Conservation (phyloP, 2,329 filamentous ascomycete species). For the Cladophialophora exuberans region DNA sequence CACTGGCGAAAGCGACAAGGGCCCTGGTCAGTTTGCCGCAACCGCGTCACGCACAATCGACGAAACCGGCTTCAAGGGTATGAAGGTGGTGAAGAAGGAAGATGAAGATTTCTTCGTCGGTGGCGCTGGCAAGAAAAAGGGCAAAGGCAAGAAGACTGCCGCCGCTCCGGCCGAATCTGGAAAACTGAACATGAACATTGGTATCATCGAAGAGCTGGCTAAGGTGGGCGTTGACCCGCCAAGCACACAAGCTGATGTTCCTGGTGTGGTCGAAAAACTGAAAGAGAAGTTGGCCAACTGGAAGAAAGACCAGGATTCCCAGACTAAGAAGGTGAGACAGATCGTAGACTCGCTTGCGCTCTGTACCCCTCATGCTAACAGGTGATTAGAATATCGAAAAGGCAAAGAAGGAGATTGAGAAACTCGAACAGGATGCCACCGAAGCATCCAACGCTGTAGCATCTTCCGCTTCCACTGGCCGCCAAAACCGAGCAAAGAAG, state of each 20-base stretch:
- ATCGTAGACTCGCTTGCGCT: background rate
- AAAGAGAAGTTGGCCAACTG: slow-evolving; percentile 88
- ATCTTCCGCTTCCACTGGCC: slow-evolving; percentile 43
- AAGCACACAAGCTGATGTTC: slow-evolving; percentile 81
- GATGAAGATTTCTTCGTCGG: slow-evolving; percentile 83
- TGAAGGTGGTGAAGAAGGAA: slow-evolving; percentile 81
- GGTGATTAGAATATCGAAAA: slow-evolving; percentile 83
- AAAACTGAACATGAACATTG: slow-evolving; percentile 80
- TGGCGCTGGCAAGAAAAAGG: slow-evolving; percentile 72
- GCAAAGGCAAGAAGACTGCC: slow-evolving; percentile 47
- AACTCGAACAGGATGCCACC: slow-evolving; percentile 73
- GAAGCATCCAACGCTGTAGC: slow-evolving; percentile 55
- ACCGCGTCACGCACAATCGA: slow-evolving; percentile 82
- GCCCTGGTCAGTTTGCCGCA: slow-evolving; percentile 65
- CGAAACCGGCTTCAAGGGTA: slow-evolving; percentile 81
- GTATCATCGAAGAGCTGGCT: slow-evolving; percentile 86
- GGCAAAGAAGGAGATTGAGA: slow-evolving; percentile 92
- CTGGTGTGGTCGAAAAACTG: slow-evolving; percentile 80
- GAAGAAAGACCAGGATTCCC: slow-evolving; percentile 85
- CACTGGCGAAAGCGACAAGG: slow-evolving; percentile 58
- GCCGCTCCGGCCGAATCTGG: slow-evolving; percentile 54
- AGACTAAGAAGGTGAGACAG: slow-evolving; percentile 81
- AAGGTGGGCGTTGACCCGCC: slow-evolving; percentile 86
- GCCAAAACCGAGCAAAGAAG: slow-evolving; percentile 58
- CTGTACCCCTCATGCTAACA: slow-evolving; percentile 11